A percentile compares a stretch with the other conserved stretches of the same genome.
Conservation (phyloP, 169 alveolate genomes). For the Sarcocystis neurona region DNA sequence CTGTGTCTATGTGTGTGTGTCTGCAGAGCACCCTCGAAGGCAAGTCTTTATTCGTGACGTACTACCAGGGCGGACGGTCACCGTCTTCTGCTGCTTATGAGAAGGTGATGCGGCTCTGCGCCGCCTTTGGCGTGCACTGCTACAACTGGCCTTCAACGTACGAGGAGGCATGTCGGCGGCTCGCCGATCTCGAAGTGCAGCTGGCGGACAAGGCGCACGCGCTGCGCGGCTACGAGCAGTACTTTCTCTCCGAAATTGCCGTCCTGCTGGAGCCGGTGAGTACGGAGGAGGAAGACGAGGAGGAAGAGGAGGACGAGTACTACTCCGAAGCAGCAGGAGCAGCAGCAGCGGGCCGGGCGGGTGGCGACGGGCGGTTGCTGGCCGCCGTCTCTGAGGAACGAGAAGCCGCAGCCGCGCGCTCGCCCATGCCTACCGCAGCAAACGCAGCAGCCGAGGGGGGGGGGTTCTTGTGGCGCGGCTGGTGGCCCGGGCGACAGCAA, state of each 20-base stretch:
- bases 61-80: conserved; percentile 51
- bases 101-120: conserved; percentile 48
- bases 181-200: conserved; percentile 75
- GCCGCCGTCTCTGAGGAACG: conserved; percentile 15
- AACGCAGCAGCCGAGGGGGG: conserved; percentile 45
- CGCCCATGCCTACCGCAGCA: no score
- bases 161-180: conserved; percentile 71
- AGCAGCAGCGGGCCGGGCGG: conserved; percentile 44
- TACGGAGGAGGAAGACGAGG: no score
- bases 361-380: neutral
- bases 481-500: no score
- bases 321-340: conserved; percentile 55
- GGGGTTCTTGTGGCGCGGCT: no score
- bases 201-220: conserved; percentile 88
- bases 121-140: conserved; percentile 48
- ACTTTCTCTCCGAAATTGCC: conserved; percentile 82
- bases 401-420: neutral
- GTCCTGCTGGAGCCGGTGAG: conserved; percentile 80
- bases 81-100: conserved; percentile 26
- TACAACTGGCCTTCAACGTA: conserved; percentile 46
- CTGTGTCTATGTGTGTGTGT: neutral
- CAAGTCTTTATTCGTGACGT: conserved; percentile 56
- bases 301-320: no score
- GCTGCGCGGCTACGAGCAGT: conserved; percentile 87
- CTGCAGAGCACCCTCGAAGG: conserved; percentile 37